Percentiles rank a stretch among this genome's conserved stretches.
Conservation (phyloP, 2,329 filamentous ascomycete genomes). For the Fusarium sp. region DNA sequence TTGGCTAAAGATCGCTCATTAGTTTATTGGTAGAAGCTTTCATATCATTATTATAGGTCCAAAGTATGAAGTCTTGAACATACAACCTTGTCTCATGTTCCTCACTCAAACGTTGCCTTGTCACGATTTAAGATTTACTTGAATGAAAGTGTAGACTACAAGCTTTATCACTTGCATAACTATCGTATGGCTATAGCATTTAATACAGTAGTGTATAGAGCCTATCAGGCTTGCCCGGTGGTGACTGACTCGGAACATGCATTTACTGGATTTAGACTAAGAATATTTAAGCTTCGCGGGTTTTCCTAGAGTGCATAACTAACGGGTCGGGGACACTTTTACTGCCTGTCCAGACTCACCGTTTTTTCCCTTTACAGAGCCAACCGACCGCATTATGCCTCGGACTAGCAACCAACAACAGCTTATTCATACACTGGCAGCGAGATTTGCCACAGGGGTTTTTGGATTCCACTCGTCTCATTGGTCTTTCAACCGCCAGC, state of each 20-base stretch:
- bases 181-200: neutral
- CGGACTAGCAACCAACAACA: neutral
- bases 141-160: neutral
- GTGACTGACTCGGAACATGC: conserved; percentile 9
- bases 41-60: neutral
- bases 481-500: conserved; percentile 35
- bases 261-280: neutral
- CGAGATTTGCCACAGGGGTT: conserved; percentile 38
- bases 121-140: neutral
- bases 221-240: neutral
- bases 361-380: conserved; percentile 10
- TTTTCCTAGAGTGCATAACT: conserved; percentile 2
- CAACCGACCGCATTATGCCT: conserved; percentile 17
- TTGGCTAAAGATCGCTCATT: conserved; percentile 20
- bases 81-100: neutral
- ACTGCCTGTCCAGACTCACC: neutral
- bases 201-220: neutral
- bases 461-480: conserved; percentile 21
- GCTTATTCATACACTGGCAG: conserved; percentile 26
- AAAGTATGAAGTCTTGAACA: neutral
- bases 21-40: conserved; percentile 11
- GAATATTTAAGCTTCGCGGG: conserved; percentile 11
- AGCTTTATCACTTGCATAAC: too few relatives aligned
- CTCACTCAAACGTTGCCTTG: too few relatives aligned
- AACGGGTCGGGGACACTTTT: neutral